Percentiles rank a stretch among this genome's conserved stretches.
These are phyloP conservation scores for Magnaporthales sp. DNA, from an alignment of 2,329 filamentous ascomycete species.

Conservation along the genomic window DNA sequence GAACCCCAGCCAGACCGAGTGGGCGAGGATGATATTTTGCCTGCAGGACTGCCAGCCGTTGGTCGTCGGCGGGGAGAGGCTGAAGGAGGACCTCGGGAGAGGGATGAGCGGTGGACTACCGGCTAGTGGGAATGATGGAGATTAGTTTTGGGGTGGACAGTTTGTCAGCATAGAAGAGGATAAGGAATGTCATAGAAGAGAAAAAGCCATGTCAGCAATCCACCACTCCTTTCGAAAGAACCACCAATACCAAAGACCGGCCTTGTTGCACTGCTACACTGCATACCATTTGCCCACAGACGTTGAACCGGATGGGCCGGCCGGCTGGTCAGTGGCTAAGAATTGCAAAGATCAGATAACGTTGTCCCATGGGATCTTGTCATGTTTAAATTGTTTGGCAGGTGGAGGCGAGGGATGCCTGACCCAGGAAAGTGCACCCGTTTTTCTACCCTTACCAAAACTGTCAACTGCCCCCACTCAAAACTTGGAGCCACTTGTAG, in stretches of 20 bases:
- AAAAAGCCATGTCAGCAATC: neutral
- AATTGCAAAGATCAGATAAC: neutral
- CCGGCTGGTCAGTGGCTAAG: neutral
- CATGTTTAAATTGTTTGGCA: neutral
- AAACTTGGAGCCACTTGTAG: neutral
- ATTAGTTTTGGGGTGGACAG: neutral
- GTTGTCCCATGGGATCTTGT: neutral
- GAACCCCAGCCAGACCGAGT: slow-evolving; percentile 36
- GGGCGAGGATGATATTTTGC: slow-evolving; percentile 36
- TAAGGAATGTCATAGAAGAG: neutral
- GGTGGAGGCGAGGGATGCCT: neutral
- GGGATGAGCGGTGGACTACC: slow-evolving; percentile 8
- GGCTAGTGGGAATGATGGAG: slow-evolving; percentile 9
- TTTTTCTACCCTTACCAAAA: neutral
- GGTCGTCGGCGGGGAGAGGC: slow-evolving; percentile 9
- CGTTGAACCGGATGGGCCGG: neutral
- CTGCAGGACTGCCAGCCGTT: slow-evolving; percentile 25
- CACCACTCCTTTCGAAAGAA: too few species aligned
- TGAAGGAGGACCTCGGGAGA: slow-evolving; percentile 11
- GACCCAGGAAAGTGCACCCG: neutral
- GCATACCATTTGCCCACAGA: neutral
- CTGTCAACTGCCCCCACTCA: neutral
- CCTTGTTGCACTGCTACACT: neutral
- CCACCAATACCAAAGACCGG: neutral
- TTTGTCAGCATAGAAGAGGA: neutral